A percentile compares a stretch with the other conserved stretches of the same genome.
Evolutionary conservation across 257 asterid species (phyloP).

Genomic region (Nicotiana tabacum): DNA sequence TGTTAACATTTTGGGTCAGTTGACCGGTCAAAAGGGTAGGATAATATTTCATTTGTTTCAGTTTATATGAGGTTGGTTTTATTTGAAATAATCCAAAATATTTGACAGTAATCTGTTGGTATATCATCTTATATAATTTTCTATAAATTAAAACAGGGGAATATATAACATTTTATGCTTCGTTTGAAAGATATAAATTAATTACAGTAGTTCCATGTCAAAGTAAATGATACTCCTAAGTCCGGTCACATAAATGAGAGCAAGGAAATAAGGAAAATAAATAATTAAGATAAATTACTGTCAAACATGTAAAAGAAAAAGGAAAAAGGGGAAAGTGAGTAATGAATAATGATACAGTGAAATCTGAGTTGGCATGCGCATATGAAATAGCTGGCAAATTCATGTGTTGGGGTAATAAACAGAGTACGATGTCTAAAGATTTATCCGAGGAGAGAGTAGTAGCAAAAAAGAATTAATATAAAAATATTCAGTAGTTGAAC

Average conservation of each 20-base stretch:
- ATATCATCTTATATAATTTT: not conserved
- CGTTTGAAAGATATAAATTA: no score
- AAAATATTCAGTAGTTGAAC: not conserved
- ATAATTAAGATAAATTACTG: not conserved
- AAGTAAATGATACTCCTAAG: no score
- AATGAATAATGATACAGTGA: not conserved
- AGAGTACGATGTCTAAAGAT: not conserved
- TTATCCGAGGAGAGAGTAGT: not conserved
- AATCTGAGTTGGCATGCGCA: not conserved
- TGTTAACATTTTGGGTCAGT: not conserved
- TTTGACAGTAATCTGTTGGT: not conserved
- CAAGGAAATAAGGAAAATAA: not conserved
- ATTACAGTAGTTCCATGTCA: no score
- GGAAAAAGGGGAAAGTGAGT: not conserved
- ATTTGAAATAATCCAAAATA: not conserved
- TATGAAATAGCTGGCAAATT: not conserved
- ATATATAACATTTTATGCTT: no score
- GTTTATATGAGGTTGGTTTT: not conserved
- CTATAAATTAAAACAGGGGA: not conserved
- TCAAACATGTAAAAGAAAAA: not conserved
- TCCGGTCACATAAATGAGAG: not conserved
- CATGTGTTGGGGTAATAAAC: conserved; percentile 2
- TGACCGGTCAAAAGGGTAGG: not conserved
- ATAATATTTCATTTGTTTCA: not conserved
- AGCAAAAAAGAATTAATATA: no score